Percentiles rank a stretch among this genome's conserved stretches.
phyloP scores from a whole-genome alignment of 1,284 basidiomycete species.

The Ceratobasidium sp. region DNA sequence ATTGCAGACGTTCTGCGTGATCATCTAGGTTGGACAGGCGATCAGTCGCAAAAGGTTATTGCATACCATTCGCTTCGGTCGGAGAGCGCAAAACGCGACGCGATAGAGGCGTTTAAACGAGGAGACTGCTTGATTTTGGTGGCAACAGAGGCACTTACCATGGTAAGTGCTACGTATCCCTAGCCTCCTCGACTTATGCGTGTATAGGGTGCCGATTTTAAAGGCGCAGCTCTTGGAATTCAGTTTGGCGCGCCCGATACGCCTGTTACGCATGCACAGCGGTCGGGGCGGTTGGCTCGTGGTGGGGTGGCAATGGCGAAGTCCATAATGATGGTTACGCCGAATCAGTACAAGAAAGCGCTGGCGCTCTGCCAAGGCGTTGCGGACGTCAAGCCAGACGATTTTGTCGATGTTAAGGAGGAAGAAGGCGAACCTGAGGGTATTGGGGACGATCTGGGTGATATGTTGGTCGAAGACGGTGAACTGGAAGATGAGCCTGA shows the following conservation, averaged over 20 bases:
- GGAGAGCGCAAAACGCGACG: slow-evolving; percentile 4
- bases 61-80: neutral
- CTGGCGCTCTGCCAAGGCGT: neutral
- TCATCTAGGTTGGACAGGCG: slow-evolving; percentile 4
- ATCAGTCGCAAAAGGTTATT: neutral
- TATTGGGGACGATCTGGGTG: neutral
- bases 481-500: neutral
- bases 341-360: slow-evolving; percentile 2
- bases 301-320: neutral
- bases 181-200: neutral
- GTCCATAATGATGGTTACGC: neutral
- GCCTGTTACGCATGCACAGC: neutral
- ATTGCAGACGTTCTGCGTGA: neutral
- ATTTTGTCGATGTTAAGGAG: neutral
- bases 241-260: neutral
- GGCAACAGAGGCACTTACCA: slow-evolving; percentile 2
- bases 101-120: neutral
- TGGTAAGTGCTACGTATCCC: neutral
- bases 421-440: neutral
- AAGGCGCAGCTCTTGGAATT: neutral
- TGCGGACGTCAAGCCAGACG: neutral
- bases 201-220: slow-evolving; percentile 1
- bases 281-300: neutral
- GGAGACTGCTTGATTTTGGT: neutral
- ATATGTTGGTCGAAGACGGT: neutral